Evolutionary conservation across 208 protist genomes (phyloP).

Genomic region (Porcisia hertigi): DNA sequence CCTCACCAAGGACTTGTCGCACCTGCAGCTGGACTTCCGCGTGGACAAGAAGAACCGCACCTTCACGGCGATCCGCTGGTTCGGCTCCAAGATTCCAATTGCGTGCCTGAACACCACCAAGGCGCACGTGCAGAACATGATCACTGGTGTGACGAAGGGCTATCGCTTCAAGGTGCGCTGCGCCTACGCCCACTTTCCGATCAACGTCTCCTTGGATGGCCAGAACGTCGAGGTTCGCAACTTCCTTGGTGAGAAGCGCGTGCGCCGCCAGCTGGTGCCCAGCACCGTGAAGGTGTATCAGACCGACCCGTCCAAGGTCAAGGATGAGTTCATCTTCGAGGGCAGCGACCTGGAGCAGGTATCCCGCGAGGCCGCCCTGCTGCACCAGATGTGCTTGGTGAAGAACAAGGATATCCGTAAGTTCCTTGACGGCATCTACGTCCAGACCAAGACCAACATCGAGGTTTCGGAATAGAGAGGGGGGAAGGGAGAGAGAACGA

Average conservation of each 20-base stretch:
- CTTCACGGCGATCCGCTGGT: conserved; percentile 94
- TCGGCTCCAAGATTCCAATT: conserved; percentile 94
- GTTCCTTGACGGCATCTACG: conserved; percentile 99
- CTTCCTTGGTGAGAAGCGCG: conserved; percentile 99
- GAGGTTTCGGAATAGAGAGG: conserved; percentile 55
- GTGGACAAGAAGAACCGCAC: conserved; percentile 63
- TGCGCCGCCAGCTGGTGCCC: conserved; percentile 89
- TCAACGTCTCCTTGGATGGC: conserved; percentile 95
- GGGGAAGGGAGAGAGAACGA: neutral
- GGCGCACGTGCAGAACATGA: conserved; percentile 98
- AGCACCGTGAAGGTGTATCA: conserved; percentile 90
- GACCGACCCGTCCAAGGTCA: conserved; percentile 89
- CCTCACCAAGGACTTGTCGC: conserved; percentile 93
- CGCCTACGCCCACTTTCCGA: conserved; percentile 99
- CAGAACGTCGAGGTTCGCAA: conserved; percentile 98
- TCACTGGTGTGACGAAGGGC: conserved; percentile 98
- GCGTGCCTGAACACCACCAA: conserved; percentile 96
- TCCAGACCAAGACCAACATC: conserved; percentile 95
- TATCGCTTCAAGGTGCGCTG: conserved; percentile 99
- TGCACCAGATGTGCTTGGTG: conserved; percentile 96
- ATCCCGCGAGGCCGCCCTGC: conserved; percentile 93
- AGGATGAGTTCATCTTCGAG: conserved; percentile 98
- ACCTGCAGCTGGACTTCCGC: conserved; percentile 91
- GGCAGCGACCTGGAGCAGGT: conserved; percentile 96
- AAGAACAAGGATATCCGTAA: conserved; percentile 99